Conservation (phyloP, 1,139 yeast species). For the Diutina ranongensis region DNA sequence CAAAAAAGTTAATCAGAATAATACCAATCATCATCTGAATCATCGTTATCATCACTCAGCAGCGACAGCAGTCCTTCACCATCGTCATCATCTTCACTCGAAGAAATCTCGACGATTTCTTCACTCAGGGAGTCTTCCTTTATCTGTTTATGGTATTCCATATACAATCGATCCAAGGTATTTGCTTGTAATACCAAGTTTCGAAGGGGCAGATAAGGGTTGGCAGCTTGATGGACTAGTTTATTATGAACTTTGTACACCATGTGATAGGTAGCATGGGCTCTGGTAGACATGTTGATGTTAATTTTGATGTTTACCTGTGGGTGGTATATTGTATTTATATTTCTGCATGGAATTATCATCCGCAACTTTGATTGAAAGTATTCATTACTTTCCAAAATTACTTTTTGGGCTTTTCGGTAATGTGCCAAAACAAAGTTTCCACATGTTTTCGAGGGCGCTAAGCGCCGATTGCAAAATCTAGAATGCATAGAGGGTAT, state of each 20-base stretch:
- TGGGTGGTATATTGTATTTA: not conserved
- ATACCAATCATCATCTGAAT: not conserved
- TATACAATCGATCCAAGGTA: constrained; percentile 44
- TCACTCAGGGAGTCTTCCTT: not conserved
- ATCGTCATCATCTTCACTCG: not conserved
- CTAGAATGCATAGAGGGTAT: not conserved
- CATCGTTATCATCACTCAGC: not conserved
- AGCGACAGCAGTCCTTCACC: not conserved
- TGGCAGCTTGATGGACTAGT: constrained; percentile 54
- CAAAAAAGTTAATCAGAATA: not conserved
- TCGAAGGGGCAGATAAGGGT: constrained; percentile 49
- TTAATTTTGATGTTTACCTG: not conserved
- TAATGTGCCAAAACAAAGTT: not conserved
- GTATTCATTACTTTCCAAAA: not conserved
- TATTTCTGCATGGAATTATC: not conserved
- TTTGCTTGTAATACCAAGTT: constrained; percentile 66
- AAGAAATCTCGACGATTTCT: not conserved
- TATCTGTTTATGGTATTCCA: not conserved
- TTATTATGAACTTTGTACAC: constrained; percentile 62
- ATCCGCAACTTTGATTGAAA: not conserved
- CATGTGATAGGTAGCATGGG: constrained; percentile 28
- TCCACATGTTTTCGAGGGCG: not conserved
- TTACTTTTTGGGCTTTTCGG: not conserved
- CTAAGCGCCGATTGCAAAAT: too few species aligned
- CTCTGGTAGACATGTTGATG: not conserved